Evolutionary conservation across 2,329 filamentous ascomycete genomes (phyloP).

Genomic region (Cyanodermella asteris): DNA sequence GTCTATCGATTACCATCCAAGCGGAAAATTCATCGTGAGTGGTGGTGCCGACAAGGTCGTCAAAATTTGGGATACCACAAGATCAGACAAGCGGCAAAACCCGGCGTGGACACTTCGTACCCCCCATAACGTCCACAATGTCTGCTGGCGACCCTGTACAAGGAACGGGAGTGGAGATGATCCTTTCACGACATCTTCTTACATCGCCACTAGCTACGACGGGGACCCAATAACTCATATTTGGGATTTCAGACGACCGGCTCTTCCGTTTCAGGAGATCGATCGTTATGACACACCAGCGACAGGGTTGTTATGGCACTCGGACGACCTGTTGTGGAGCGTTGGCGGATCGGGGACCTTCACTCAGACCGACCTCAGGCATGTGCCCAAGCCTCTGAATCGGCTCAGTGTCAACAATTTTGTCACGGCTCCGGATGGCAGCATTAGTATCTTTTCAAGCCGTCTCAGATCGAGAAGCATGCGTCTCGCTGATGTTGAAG

Average conservation of each 20-base stretch:
- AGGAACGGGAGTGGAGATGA: too few species aligned
- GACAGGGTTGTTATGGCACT: slow-evolving; percentile 41
- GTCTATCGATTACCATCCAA: slow-evolving; percentile 44
- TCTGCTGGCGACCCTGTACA: slow-evolving; percentile 41
- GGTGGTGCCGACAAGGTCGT: slow-evolving; percentile 40
- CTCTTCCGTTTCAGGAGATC: slow-evolving; percentile 40
- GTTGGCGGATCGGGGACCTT: slow-evolving; percentile 39
- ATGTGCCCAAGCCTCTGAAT: slow-evolving; percentile 35
- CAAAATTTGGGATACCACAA: slow-evolving; percentile 42
- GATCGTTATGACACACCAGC: slow-evolving; percentile 31
- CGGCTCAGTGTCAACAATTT: slow-evolving; percentile 33
- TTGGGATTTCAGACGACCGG: slow-evolving; percentile 41
- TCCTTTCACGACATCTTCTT: too few species aligned
- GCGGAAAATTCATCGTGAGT: slow-evolving; percentile 41
- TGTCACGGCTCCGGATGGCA: slow-evolving; percentile 34
- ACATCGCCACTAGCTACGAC: slow-evolving; percentile 40
- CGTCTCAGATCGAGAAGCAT: slow-evolving; percentile 23
- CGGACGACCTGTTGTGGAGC: slow-evolving; percentile 42
- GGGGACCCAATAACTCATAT: slow-evolving; percentile 38
- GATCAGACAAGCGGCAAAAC: slow-evolving; percentile 35
- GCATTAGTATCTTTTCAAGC: slow-evolving; percentile 32
- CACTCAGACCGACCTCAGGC: slow-evolving; percentile 39
- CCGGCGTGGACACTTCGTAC: slow-evolving; percentile 34
- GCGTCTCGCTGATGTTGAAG: slow-evolving; percentile 17
- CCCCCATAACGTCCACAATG: slow-evolving; percentile 38